These are phyloP conservation scores for Geotrichum siamense DNA, from an alignment of 1,139 yeast genomes.

Conservation along the genomic window DNA sequence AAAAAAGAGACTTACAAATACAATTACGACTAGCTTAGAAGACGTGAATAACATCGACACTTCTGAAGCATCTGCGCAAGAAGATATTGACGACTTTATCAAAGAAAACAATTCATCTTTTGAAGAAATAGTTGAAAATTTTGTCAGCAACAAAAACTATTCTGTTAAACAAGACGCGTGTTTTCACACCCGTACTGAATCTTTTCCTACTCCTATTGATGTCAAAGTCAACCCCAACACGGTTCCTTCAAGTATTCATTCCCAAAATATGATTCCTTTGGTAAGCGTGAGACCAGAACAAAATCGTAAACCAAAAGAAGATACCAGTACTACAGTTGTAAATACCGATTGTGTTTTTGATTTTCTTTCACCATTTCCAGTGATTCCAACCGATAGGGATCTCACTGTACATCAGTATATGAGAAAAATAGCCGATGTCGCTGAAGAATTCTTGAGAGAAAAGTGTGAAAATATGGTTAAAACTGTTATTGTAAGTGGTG, in stretches of 20 bases:
- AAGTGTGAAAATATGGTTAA: slow-evolving; percentile 32
- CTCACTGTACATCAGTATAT: slow-evolving; percentile 72
- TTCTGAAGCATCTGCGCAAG: not conserved
- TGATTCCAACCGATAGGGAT: slow-evolving; percentile 41
- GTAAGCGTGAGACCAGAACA: not conserved
- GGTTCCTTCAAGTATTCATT: too few relatives aligned
- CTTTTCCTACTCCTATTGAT: not conserved
- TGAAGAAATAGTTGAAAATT: not conserved
- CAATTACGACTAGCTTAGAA: not conserved
- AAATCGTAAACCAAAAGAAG: not conserved
- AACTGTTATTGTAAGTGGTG: slow-evolving; percentile 24
- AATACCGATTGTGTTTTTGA: slow-evolving; percentile 33
- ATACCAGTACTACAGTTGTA: slow-evolving; percentile 18
- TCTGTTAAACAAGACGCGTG: not conserved
- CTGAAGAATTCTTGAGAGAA: slow-evolving; percentile 29
- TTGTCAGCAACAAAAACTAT: not conserved
- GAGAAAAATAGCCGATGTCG: slow-evolving; percentile 36
- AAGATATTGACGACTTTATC: not conserved
- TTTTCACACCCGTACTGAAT: not conserved
- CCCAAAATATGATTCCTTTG: not conserved
- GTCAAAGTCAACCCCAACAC: not conserved
- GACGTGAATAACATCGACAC: not conserved
- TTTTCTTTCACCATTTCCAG: slow-evolving; percentile 25
- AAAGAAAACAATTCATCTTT: not conserved
- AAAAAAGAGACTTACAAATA: not conserved